phyloP scores from a whole-genome alignment of 176 grass and related monocot species.

The Aegilops bicornis region DNA sequence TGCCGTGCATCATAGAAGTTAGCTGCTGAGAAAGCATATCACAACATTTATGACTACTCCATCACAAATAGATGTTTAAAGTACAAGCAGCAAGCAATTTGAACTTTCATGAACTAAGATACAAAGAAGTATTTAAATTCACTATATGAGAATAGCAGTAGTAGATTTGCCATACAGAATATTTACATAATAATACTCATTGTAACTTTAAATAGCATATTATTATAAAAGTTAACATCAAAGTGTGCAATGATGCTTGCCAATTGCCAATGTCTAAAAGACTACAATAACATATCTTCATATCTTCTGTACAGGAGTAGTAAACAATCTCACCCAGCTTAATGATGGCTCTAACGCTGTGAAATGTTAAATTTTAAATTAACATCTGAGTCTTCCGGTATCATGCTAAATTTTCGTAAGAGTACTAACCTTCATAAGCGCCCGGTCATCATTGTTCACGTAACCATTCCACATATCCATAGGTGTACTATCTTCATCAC shows the following conservation, averaged over 20 bases:
- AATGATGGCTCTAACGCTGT: background rate
- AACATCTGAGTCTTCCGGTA: background rate
- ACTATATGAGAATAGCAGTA: background rate
- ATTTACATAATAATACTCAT: background rate
- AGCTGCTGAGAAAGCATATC: background rate
- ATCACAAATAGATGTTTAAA: background rate
- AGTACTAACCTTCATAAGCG: slow-evolving; percentile 78
- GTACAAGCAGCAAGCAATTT: background rate
- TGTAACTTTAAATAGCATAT: background rate
- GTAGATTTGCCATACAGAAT: background rate
- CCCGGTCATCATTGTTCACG: slow-evolving; percentile 82
- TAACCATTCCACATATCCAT: slow-evolving; percentile 68
- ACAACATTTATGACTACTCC: background rate
- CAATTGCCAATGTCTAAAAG: background rate
- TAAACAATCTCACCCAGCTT: background rate
- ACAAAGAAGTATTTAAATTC: background rate
- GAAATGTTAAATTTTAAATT: background rate
- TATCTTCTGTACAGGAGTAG: background rate
- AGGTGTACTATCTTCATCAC: slow-evolving; percentile 40
- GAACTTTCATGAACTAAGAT: slow-evolving; percentile 7
- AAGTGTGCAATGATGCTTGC: background rate
- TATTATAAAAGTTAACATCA: background rate
- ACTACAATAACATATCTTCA: background rate
- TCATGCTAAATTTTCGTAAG: background rate
- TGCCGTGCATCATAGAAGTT: background rate